Percentiles rank a stretch among this genome's conserved stretches.
phyloP scores from a whole-genome alignment of 2,329 filamentous ascomycete genomes.

The Aspergillus sp. region DNA sequence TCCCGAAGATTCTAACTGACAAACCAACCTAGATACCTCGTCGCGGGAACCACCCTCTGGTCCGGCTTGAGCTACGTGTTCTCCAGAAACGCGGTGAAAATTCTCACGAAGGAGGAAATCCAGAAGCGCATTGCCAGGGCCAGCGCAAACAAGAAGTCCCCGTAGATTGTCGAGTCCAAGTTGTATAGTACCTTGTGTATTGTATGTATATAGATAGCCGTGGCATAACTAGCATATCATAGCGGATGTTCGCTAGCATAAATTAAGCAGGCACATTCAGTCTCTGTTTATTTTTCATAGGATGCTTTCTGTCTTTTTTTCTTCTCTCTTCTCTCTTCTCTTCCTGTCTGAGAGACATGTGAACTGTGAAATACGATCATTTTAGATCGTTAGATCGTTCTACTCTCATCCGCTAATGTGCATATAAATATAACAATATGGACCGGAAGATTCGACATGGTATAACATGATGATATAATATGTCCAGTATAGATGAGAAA shows the following conservation, averaged over 20 bases:
- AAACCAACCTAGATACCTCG: constrained; percentile 64
- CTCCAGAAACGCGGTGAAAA: constrained; percentile 88
- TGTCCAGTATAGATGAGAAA: not conserved
- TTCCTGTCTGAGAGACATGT: not conserved
- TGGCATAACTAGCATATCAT: not conserved
- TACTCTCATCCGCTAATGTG: not conserved
- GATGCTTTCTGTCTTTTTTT: not conserved
- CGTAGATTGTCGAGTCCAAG: not conserved
- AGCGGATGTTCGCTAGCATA: not conserved
- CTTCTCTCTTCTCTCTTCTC: not conserved
- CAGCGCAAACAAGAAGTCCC: constrained; percentile 25
- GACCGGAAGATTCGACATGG: not conserved
- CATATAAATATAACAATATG: not conserved
- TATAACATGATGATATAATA: not conserved
- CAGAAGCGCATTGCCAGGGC: constrained; percentile 36
- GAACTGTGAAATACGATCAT: no score
- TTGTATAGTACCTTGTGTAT: constrained; percentile 1
- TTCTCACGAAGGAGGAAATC: constrained; percentile 56
- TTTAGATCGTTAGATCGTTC: not conserved
- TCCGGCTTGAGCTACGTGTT: constrained; percentile 91
- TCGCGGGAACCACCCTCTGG: constrained; percentile 88
- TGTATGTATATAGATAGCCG: not conserved
- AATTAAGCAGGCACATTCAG: no score
- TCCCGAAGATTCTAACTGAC: constrained; percentile 11
- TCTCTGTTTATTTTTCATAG: not conserved